Evolutionary conservation across 2,329 filamentous ascomycete genomes (phyloP).

Genomic region (Lachnellula suecica): DNA sequence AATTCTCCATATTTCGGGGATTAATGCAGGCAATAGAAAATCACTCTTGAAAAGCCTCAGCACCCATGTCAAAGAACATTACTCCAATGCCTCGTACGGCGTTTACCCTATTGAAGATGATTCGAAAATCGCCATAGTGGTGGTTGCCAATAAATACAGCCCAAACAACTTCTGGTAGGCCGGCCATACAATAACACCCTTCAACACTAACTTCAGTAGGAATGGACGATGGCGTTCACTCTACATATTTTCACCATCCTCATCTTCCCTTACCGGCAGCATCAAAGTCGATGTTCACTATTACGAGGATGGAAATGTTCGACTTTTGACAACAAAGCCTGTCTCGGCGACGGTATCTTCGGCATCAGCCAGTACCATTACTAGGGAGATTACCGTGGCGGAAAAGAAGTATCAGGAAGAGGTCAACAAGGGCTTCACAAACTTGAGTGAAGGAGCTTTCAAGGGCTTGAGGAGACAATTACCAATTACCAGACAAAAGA

Average conservation of each 20-base stretch:
- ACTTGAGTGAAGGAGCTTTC: conserved; percentile 89
- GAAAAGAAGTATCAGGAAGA: conserved; percentile 98
- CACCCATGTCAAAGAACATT: conserved; percentile 83
- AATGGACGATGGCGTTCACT: conserved; percentile 94
- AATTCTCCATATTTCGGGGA: not conserved
- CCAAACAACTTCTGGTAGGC: conserved; percentile 93
- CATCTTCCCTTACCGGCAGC: conserved; percentile 70
- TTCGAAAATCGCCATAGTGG: conserved; percentile 72
- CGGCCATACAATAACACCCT: not conserved
- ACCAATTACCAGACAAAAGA: conserved; percentile 95
- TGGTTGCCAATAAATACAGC: conserved; percentile 96
- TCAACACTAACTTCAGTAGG: conserved; percentile 45
- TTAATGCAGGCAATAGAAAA: conserved; percentile 54
- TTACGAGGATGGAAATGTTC: conserved; percentile 98
- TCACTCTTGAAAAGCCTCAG: conserved; percentile 77
- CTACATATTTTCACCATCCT: conserved; percentile 73
- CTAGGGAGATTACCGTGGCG: conserved; percentile 71
- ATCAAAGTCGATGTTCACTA: conserved; percentile 98
- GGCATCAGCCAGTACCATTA: conserved; percentile 57
- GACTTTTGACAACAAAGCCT: conserved; percentile 84
- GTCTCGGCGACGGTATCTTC: conserved; percentile 61
- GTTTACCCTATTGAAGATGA: conserved; percentile 80
- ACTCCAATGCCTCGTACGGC: conserved; percentile 75
- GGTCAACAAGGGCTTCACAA: conserved; percentile 85
- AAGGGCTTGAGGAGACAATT: conserved; percentile 90